Conservation (phyloP, 1,139 yeast species). For the Candida labiduridarum region DNA sequence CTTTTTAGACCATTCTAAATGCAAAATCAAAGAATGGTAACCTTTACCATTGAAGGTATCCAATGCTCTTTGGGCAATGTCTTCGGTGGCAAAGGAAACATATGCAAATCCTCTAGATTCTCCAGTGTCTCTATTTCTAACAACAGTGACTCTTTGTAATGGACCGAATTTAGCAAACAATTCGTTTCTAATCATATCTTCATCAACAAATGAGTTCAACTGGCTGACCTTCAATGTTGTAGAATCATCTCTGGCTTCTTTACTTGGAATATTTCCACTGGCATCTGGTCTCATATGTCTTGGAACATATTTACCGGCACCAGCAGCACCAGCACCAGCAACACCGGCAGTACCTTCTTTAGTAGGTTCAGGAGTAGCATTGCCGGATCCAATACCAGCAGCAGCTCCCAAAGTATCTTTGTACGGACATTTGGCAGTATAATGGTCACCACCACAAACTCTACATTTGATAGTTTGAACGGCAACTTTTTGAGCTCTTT, state of each 20-base stretch:
- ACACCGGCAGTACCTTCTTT: slow-evolving; percentile 20
- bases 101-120: slow-evolving; percentile 97
- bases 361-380: slow-evolving; percentile 31
- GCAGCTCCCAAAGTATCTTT: slow-evolving; percentile 80
- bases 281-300: slow-evolving; percentile 71
- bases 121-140: slow-evolving; percentile 91
- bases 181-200: slow-evolving; percentile 75
- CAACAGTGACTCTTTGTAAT: slow-evolving; percentile 79
- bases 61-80: slow-evolving; percentile 76
- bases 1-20: slow-evolving; percentile 64
- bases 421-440: slow-evolving; percentile 94
- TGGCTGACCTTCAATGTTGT: slow-evolving; percentile 91
- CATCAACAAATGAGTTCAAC: slow-evolving; percentile 83
- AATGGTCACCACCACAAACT: slow-evolving; percentile 92
- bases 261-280: slow-evolving; percentile 53
- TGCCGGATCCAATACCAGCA: slow-evolving; percentile 28
- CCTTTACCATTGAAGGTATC: slow-evolving; percentile 86
- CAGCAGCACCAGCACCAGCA: slow-evolving; percentile 31
- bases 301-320: slow-evolving; percentile 65
- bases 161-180: slow-evolving; percentile 74
- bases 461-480: slow-evolving; percentile 71
- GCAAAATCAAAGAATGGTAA: slow-evolving; percentile 87
- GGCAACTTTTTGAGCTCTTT: slow-evolving; percentile 48
- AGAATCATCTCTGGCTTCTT: slow-evolving; percentile 74
- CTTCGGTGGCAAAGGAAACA: slow-evolving; percentile 74